Evolutionary conservation across 2,329 filamentous ascomycete genomes (phyloP).

Genomic region (Cladophialophora yegresii): DNA sequence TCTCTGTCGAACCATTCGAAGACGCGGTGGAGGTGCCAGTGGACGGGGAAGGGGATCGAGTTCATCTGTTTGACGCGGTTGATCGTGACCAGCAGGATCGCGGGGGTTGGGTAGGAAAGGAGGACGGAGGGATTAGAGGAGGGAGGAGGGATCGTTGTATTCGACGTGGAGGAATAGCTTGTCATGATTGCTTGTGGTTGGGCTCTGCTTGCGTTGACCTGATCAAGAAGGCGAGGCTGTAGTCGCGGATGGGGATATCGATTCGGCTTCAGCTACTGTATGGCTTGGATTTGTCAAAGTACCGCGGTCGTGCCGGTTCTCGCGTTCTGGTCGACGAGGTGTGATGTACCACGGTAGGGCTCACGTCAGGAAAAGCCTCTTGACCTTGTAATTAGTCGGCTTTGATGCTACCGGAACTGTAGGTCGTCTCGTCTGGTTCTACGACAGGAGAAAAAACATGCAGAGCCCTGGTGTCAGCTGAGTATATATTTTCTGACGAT

Average conservation of each 20-base stretch:
- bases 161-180: slow-evolving; percentile 12
- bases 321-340: neutral
- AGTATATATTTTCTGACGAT: neutral
- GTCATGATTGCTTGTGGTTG: neutral
- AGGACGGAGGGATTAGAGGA: slow-evolving; percentile 24
- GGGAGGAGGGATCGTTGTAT: slow-evolving; percentile 21
- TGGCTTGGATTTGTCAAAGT: neutral
- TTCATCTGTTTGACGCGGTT: slow-evolving; percentile 49
- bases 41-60: slow-evolving; percentile 48
- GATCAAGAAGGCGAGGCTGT: neutral
- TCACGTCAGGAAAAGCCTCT: neutral
- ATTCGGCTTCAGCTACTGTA: neutral
- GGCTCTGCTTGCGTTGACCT: neutral
- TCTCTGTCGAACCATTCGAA: slow-evolving; percentile 52
- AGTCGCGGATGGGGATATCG: neutral
- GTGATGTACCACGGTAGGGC: neutral
- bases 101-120: slow-evolving; percentile 48
- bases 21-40: slow-evolving; percentile 47
- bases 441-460: neutral
- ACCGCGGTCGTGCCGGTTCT: neutral
- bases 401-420: neutral
- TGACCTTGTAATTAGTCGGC: neutral
- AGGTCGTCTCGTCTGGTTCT: neutral
- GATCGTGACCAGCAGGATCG: slow-evolving; percentile 53
- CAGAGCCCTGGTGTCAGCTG: neutral